phyloP scores from a whole-genome alignment of 164 flowering plant genomes.

The Magnolia sinica region DNA sequence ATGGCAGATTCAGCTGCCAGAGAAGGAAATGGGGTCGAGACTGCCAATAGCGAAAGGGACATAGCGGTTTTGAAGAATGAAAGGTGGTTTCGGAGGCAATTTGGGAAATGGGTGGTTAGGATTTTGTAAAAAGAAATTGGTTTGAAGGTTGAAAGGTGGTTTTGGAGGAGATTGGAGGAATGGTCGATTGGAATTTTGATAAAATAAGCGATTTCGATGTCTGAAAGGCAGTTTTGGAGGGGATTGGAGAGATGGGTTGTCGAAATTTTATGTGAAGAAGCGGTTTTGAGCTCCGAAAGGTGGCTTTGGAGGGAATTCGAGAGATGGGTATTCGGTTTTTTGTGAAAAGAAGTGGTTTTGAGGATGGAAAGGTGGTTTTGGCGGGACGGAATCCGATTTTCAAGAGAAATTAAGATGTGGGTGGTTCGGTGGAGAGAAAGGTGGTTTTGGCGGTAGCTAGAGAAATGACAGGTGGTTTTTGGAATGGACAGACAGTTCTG shows the following conservation, averaged over 20 bases:
- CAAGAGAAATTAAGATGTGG: not conserved
- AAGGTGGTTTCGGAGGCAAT: constrained; percentile 8
- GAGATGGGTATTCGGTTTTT: constrained; percentile 8
- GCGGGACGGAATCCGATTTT: not conserved
- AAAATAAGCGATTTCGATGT: not conserved
- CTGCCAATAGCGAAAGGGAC: constrained; percentile 25
- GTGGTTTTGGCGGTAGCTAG: constrained; percentile 4
- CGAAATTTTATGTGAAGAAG: not conserved
- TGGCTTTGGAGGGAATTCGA: constrained; percentile 6
- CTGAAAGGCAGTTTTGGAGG: constrained; percentile 4
- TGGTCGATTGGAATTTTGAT: not conserved
- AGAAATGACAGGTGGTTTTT: not conserved
- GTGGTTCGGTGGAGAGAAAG: not conserved
- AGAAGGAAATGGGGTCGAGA: constrained; percentile 36
- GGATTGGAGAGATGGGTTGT: constrained; percentile 7
- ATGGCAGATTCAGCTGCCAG: constrained; percentile 41
- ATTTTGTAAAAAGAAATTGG: constrained; percentile 5
- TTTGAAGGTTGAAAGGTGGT: not conserved
- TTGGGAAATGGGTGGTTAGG: constrained; percentile 13
- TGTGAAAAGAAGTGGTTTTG: not conserved
- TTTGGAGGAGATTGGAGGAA: constrained; percentile 1
- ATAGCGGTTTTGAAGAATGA: constrained; percentile 6
- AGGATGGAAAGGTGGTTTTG: not conserved
- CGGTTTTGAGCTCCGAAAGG: not conserved
- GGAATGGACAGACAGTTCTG: not conserved